Base-by-base conservation (phyloP, 805 yeast species). In the Naumovozyma baii region DNA sequence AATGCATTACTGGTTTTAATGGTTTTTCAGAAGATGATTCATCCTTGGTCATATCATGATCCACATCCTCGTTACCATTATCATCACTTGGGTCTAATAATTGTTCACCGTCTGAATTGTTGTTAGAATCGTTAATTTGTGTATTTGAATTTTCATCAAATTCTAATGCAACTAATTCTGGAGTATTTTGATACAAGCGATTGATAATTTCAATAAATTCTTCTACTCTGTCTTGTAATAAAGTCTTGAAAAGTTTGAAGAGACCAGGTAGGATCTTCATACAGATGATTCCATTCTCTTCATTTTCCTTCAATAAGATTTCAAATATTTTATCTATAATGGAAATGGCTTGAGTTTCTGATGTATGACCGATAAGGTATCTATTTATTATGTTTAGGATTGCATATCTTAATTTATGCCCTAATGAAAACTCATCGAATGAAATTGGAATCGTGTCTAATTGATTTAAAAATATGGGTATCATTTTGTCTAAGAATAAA, bases 281-380 rank as follows among this genome's bases (percentile, higher is more conserved):
- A 59, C 94, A 82, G 38, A 86, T 68, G 1, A 87, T 85, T 37
- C 97, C 97, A 58, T 92, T 92, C 45, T 88, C 96, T 60, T 94
- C 99, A 57, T 92, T 92, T 54, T 94, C 99, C 13, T 65, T 68
- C 15, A 73, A 75, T 42, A 90, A 66, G 12, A 82, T 64, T 17
- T 66, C 59, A 50, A 79, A 75, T 39, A 90, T 63, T 5, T 39
- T 64, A 28, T 74, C 79, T 51, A 83, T 65, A 15, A 86, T 70
- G 29, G 68, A 69, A 26, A 64, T 63, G 1, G 88, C 78, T 57
- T 78, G 78, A 0, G 83, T 83, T 54, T 80, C 81, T 53, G 86
- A 77, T 2, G 80, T 72, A 28, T 87, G 96, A 55, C 83, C 87
- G 68, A 83, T 76, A 40, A 84, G 86, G 33, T 87, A 70, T 36